Evolutionary conservation across 805 yeast species (phyloP), one percentile per base, ranked within the genome.

Genomic region (Jamesozyma piceae): DNA sequence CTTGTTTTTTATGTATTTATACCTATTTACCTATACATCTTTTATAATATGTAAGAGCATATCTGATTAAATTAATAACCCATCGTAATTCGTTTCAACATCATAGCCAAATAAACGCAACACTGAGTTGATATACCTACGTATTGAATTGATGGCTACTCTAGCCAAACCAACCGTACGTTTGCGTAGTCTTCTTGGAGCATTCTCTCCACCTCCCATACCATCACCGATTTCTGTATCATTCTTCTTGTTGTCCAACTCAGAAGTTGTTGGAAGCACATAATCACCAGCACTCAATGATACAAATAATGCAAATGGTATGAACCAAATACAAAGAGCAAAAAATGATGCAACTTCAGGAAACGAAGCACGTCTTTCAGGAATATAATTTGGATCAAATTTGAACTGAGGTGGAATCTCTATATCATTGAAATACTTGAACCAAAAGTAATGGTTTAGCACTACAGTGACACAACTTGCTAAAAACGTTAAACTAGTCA

Each of bases 281-380:
- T 85, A 82, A 56, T 92, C 98, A 48, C 86, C 84, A 1, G 97
- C 97, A 58, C 94, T 84, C 45, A 92, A 69, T 26, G 95, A 82
- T 15, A 92, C 90, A 62, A 92, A 90, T 44, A 92, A 69, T 3
- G 95, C 80, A 61, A 92, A 87, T 28, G 98, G 98, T 24, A 92
- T 75, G 45, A 90, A 72, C 98, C 98, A 92, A 17, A 92, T 80
- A 53, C 92, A 80, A 34, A 92, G 65, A 1, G 96, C 98, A 58
- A 92, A 89, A 62, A 92, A 92, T 3, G 96, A 82, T n/a, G 96
- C 85, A 3, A 92, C 85, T 58, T 92, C 95, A 1, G 88, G 71
- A 57, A 90, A 90, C 11, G 82, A 71, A 2, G 95, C 95, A 42
- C 85, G 74, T 37, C 76, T 74, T 13, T 82, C 83, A 37, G 84